Base-by-base conservation (phyloP, 352 stramenopile genomes). In the Phytopythium sindhum region DNA sequence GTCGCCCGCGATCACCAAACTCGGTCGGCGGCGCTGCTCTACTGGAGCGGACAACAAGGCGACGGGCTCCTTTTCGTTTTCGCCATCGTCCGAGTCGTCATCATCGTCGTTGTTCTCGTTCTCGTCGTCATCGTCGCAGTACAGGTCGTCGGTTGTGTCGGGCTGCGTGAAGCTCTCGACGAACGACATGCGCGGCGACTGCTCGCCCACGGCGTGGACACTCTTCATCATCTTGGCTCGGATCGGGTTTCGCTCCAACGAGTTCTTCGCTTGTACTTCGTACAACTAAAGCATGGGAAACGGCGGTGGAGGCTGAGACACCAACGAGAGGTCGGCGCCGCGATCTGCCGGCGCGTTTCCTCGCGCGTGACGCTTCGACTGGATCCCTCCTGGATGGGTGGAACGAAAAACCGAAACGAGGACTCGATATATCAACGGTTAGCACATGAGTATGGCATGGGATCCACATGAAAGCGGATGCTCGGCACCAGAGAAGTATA, bases 161-260 rank as follows among this genome's bases (percentile, higher is more conserved):
- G 74, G 74, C 64, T 81, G 74, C 33, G 68, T 54, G 62, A 68
- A 73, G 51, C 51, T 75, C 51, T 78, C 65, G 23, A 81, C 26
- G 39, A 77, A 77, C 44, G 65, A 67, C 47, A 64, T 58, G 47
- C 14, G 33, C 19, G 52, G 44, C 17, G 41, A 12, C 24, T 42
- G 28, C 26, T 55, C 48, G 9, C 11, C 31, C 47, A 21, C 54
- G 15, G 39, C 39, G 39, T 41, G 56, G 7, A 17, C 56, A 14
- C 35, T 60, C 56, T 39, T 61, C 56, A 61, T 51, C 11, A 41
- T 53, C 26, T 9, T 37, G 11, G 11, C 17, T 21, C 47, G 23
- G 23, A 17, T 53, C 47, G 24, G 44, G 23, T 4, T 29, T 4
- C 7, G 4, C 15, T 42, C 39, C 26, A 24, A 24, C 15, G 37